A percentile compares a stretch with the other conserved stretches of the same genome.
Conservation (phyloP, 78 protist species). For the Monocercomonoides exilis region DNA sequence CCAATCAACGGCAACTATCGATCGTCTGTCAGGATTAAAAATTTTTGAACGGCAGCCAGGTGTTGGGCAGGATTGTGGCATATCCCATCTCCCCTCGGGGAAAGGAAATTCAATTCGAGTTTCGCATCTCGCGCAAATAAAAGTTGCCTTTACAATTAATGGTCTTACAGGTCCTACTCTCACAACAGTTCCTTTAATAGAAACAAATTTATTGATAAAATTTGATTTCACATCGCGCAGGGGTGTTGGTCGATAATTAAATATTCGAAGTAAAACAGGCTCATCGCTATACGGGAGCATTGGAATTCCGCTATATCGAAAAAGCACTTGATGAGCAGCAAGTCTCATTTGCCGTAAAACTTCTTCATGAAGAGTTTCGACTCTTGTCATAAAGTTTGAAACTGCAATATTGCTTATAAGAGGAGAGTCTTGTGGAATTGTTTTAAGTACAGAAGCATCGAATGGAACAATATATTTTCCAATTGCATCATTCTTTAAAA, state of each 20-base stretch:
- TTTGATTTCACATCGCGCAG: not conserved
- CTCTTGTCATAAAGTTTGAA: not conserved
- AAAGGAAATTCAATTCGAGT: not conserved
- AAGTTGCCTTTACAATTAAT: slow-evolving; percentile 36
- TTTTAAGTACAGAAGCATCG: not conserved
- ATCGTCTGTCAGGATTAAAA: slow-evolving; percentile 42
- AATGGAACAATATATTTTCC: not conserved
- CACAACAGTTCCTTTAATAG: slow-evolving; percentile 75
- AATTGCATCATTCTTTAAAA: not conserved
- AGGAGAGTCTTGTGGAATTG: not conserved
- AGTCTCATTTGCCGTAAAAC: not conserved
- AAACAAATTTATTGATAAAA: slow-evolving; percentile 45
- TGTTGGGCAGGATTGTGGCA: slow-evolving; percentile 26
- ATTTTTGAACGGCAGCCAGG: slow-evolving; percentile 38
- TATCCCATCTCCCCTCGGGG: slow-evolving; percentile 45
- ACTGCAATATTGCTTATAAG: not conserved
- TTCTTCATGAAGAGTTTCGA: not conserved
- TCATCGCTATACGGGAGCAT: not conserved
- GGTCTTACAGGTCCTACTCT: slow-evolving; percentile 73
- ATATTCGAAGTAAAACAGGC: not conserved
- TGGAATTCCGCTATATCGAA: not conserved
- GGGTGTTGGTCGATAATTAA: not conserved
- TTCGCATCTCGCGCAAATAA: slow-evolving; percentile 53
- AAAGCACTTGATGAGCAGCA: not conserved
- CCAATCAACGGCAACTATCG: slow-evolving; percentile 66